A percentile compares a stretch with the other conserved stretches of the same genome.
These are phyloP conservation scores for Phytophthora nicotianae DNA, from an alignment of 352 stramenopile species.

Conservation along the genomic window DNA sequence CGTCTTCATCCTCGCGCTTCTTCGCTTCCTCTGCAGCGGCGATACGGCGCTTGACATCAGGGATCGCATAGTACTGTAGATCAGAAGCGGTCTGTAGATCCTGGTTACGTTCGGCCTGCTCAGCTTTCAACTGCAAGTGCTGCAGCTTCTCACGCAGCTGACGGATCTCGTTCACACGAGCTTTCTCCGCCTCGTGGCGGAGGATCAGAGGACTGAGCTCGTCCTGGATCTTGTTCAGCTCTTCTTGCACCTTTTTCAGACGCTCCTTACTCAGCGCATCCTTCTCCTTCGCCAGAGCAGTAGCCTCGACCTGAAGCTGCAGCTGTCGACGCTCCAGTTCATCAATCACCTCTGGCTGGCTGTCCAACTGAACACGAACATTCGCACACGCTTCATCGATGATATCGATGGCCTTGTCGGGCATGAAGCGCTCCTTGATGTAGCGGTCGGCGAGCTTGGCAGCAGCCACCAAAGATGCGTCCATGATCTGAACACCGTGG, in stretches of 20 bases:
- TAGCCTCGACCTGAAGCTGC: slow-evolving; percentile 96
- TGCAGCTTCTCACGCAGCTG: slow-evolving; percentile 94
- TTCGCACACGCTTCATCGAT: slow-evolving; percentile 94
- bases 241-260: slow-evolving; percentile 91
- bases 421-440: slow-evolving; percentile 92
- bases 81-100: slow-evolving; percentile 96
- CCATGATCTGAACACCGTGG: slow-evolving; percentile 95
- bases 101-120: slow-evolving; percentile 92
- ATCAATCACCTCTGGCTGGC: slow-evolving; percentile 96
- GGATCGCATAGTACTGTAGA: slow-evolving; percentile 96
- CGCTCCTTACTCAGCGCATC: slow-evolving; percentile 91
- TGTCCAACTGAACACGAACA: slow-evolving; percentile 94
- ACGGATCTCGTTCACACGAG: slow-evolving; percentile 92
- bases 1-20: slow-evolving; percentile 59
- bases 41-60: slow-evolving; percentile 91
- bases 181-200: slow-evolving; percentile 93
- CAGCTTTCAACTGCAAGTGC: slow-evolving; percentile 93
- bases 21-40: slow-evolving; percentile 80
- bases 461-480: slow-evolving; percentile 93
- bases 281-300: slow-evolving; percentile 94
- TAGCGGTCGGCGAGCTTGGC: slow-evolving; percentile 95
- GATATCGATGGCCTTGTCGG: slow-evolving; percentile 95
- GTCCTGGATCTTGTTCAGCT: slow-evolving; percentile 93
- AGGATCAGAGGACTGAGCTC: slow-evolving; percentile 90
- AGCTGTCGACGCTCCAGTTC: slow-evolving; percentile 94